Evolutionary conservation across 352 stramenopile genomes (phyloP), one percentile per base, ranked within the genome.

Genomic region (Globisporangium apiculatum): DNA sequence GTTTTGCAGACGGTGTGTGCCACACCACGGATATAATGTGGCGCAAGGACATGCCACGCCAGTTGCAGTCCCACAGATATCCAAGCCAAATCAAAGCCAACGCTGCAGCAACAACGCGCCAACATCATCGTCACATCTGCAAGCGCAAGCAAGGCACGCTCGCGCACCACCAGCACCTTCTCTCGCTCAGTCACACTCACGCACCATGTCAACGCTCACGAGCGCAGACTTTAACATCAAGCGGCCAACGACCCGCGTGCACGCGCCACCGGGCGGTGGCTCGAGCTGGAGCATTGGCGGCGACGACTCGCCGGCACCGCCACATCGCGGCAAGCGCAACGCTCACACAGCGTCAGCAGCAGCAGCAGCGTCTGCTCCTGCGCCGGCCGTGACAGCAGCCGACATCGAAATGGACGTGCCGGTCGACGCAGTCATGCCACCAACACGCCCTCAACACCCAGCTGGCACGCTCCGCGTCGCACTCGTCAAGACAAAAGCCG

Each of bases 171-270:
- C 18, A 24, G 18, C 18, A 24, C 24, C 24, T 2, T 31, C 24
- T 12, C 40, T 43, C 40, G 40, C 40, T 43, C 7, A 8, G 7
- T 45, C 48, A 36, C 10, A 50, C 47, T 50, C 38, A 38, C 5
- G 8, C 8, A 56, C 9, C 24, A 94, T 94, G 84, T 92, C 82
- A 66, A 92, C 84, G 36, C 68, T 94, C 48, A 94, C 84, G 52
- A 92, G 82, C 66, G 67, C 78, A 1, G 84, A 94, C 53, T 87
- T 94, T 57, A 78, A 91, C 59, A 76, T 94, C 55, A 91, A 90
- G 71, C 82, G 84, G 49, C 84, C 84, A 17, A 89, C 78, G 8
- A 94, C 84, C 58, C 84, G 84, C 41, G 79, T 94, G 51, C 80
- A 91, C 60, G 84, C 84, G 10, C 84, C 84, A 9, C 84, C 84